phyloP scores from a whole-genome alignment of 371 early-diverging fungal species.

The Mucor plumbeus region DNA sequence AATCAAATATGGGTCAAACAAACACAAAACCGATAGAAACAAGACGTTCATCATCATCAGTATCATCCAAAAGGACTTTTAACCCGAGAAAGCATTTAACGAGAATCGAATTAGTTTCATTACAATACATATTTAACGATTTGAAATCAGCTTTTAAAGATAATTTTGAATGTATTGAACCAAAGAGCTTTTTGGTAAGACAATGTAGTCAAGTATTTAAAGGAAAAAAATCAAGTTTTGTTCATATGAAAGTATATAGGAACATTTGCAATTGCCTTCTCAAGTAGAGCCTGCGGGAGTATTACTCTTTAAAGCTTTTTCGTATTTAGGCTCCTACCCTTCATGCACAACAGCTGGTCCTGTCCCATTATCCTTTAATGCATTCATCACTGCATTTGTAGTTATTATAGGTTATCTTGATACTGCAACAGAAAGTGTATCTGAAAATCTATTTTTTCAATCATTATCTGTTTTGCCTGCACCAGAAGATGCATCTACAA shows the following conservation, averaged over 20 bases:
- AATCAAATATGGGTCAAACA: conserved; percentile 25
- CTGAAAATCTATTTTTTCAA: conserved; percentile 50
- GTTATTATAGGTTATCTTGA: conserved; percentile 43
- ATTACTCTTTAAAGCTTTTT: conserved; percentile 53
- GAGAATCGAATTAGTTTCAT: conserved; percentile 36
- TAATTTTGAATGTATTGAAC: conserved; percentile 48
- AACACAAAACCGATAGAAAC: conserved; percentile 10
- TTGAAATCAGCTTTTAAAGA: conserved; percentile 40
- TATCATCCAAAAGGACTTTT: conserved; percentile 11
- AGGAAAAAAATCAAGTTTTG: too few species aligned
- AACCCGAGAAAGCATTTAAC: conserved; percentile 29
- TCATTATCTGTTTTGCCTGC: conserved; percentile 43
- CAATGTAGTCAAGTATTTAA: too few species aligned
- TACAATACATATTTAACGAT: conserved; percentile 39
- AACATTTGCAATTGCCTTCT: conserved; percentile 41
- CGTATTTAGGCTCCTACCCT: conserved; percentile 51
- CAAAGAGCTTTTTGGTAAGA: conserved; percentile 50
- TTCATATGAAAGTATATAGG: too few species aligned
- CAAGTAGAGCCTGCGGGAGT: conserved; percentile 45
- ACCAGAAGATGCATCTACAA: conserved; percentile 1
- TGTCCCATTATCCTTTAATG: conserved; percentile 31
- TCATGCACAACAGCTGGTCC: conserved; percentile 23
- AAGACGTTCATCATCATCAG: neutral
- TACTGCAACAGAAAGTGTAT: conserved; percentile 10
- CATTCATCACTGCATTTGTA: conserved; percentile 51